Conservation (phyloP, 148 eudicot species). For the Rhododendron mucronatum region DNA sequence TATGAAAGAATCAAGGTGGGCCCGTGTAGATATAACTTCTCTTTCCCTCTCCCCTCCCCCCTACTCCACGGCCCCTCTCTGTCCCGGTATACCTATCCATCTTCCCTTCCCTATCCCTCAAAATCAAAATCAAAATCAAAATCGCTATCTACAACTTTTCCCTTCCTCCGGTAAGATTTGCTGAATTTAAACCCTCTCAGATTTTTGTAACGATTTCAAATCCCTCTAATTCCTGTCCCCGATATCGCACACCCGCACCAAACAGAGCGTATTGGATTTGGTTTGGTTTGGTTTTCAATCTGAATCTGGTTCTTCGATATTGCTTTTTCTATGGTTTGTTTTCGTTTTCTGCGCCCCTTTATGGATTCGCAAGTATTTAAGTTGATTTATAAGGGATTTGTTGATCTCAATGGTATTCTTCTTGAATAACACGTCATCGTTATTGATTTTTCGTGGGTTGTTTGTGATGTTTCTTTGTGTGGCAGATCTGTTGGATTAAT, state of each 20-base stretch:
- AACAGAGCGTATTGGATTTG: background rate
- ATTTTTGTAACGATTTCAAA: background rate
- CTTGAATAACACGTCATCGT: background rate
- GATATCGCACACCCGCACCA: background rate
- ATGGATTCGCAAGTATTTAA: background rate
- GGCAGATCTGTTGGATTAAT: conserved; percentile 9
- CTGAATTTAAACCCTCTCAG: background rate
- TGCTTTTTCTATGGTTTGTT: background rate
- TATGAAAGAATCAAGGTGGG: background rate
- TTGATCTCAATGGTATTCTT: background rate
- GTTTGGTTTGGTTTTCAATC: background rate
- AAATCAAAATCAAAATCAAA: background rate
- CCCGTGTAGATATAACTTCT: background rate
- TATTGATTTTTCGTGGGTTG: background rate
- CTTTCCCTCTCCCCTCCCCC: background rate
- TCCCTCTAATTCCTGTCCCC: background rate
- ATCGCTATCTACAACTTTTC: background rate
- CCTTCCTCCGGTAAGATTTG: background rate
- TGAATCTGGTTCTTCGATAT: background rate
- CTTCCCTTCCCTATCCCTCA: background rate
- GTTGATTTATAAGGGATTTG: background rate
- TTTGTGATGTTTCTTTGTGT: background rate
- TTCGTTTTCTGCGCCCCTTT: background rate
- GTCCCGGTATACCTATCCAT: background rate
- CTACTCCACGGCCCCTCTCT: background rate